Conservation (phyloP, 208 protist species). For the Strigomonas galati region DNA sequence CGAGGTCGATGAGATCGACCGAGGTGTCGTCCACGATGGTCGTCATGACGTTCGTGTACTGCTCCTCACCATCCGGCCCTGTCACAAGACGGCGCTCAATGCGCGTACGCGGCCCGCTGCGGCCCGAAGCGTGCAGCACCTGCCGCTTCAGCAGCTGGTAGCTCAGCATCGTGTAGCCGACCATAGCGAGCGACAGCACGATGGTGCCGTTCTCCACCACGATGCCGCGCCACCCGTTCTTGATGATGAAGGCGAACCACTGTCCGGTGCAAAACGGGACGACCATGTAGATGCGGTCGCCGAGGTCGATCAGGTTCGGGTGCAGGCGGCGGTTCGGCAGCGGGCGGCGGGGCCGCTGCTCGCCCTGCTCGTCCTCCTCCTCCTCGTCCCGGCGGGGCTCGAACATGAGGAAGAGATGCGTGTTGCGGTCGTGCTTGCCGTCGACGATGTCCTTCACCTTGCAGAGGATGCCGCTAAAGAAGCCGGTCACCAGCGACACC, state of each 20-base stretch:
- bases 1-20: constrained; percentile 71
- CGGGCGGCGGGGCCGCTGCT: background rate
- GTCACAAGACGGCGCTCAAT: constrained; percentile 18
- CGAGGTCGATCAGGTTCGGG: constrained; percentile 46
- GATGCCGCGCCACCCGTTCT: constrained; percentile 77
- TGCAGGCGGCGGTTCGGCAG: constrained; percentile 23
- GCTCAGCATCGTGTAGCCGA: constrained; percentile 78
- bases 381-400: constrained; percentile 17
- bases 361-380: background rate
- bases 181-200: constrained; percentile 65
- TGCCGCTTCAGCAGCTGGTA: constrained; percentile 67
- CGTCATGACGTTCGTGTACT: constrained; percentile 15
- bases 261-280: constrained; percentile 83
- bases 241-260: constrained; percentile 79
- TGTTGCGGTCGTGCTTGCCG: constrained; percentile 37
- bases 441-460: constrained; percentile 84
- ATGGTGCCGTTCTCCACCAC: constrained; percentile 74
- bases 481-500: constrained; percentile 65
- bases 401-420: constrained; percentile 27
- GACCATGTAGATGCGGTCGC: constrained; percentile 74
- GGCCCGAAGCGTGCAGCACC: constrained; percentile 29
- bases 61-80: constrained; percentile 18
- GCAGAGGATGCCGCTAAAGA: constrained; percentile 73
- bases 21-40: constrained; percentile 25
- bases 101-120: constrained; percentile 21